Evolutionary conservation across 129 eudicot species (phyloP), one percentile per base, ranked within the genome.

Genomic region (Mikania micrantha): DNA sequence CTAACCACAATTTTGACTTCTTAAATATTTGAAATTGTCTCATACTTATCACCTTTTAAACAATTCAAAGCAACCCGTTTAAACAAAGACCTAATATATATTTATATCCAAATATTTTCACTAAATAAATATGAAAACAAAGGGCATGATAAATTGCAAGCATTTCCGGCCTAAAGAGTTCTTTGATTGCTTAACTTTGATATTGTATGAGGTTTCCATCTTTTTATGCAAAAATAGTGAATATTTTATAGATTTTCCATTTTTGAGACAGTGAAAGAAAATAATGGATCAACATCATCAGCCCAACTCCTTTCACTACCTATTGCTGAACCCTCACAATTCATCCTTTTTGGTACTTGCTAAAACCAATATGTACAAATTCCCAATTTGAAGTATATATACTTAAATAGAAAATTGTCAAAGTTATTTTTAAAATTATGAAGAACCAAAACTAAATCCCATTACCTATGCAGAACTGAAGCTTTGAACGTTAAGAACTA

Each of bases 201-300:
- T 81, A 71, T 45, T 81, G 53, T 83, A 76, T 0, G 82, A 65
- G 56, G 63, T 77, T 58, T 91, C 96, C 71, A 88, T 78, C 35
- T 91, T 96, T 57, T 83, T 96, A 85, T 90, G 92, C 83, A 78
- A 74, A 45, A 64, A 13, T n/a, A n/a, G n/a, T n/a, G n/a, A n/a
- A 8, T 29, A 0, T 4, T 27, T 56, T 27, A 56, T 13, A 5
- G 5, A 36, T 56, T 27, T 56, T 20, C 27, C 32, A 56, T 25
- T 25, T 27, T 12, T n/a, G n/a, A n/a, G n/a, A n/a, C n/a, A n/a
- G n/a, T n/a, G n/a, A n/a, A n/a, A n/a, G n/a, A 47, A n/a, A 8
- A 7, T 24, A 3, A 0, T 22, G n/a, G 60, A 34, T 53, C 60
- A n/a, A n/a, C n/a, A n/a, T n/a, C n/a, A n/a, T n/a, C n/a, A 25